Conservation (phyloP, 148 eudicot genomes). For the Amaranthus hypochondriacus region DNA sequence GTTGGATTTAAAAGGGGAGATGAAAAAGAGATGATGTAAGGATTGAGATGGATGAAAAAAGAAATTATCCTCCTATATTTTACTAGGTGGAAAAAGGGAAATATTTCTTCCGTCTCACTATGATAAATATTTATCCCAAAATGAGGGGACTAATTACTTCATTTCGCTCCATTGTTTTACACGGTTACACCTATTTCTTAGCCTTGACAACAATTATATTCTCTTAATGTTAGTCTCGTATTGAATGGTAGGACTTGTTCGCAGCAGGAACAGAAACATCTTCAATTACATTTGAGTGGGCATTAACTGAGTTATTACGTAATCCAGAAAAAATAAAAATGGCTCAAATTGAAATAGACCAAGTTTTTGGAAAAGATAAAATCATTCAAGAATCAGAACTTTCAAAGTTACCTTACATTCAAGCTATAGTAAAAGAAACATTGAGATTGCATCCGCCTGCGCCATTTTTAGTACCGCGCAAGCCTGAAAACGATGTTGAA, state of each 20-base stretch:
- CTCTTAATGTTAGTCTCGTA: too few relatives aligned
- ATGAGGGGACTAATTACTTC: too few relatives aligned
- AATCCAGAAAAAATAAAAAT: conserved; percentile 16
- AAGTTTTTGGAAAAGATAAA: conserved; percentile 19
- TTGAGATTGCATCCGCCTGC: conserved; percentile 29
- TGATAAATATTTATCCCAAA: too few relatives aligned
- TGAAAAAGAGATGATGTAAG: too few relatives aligned
- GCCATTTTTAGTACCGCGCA: conserved; percentile 29
- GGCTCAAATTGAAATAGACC: conserved; percentile 27
- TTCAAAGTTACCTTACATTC: conserved; percentile 27
- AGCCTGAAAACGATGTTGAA: conserved; percentile 13
- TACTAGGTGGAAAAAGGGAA: too few relatives aligned
- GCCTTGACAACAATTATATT: too few relatives aligned
- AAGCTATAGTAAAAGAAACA: conserved; percentile 30
- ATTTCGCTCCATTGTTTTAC: too few relatives aligned
- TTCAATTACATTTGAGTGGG: conserved; percentile 30
- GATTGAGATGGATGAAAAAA: too few relatives aligned
- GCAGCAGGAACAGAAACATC: conserved; percentile 30
- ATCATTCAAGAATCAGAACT: conserved; percentile 25
- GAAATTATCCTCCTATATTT: too few relatives aligned
- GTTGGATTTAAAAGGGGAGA: too few relatives aligned
- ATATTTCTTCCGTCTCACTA: too few relatives aligned
- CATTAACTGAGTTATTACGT: conserved; percentile 29
- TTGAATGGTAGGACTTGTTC: conserved; percentile 22
- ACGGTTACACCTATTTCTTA: too few relatives aligned